These are phyloP conservation scores for Euphorbia peplus DNA, from an alignment of 345 rosid genomes.

Conservation along the genomic window DNA sequence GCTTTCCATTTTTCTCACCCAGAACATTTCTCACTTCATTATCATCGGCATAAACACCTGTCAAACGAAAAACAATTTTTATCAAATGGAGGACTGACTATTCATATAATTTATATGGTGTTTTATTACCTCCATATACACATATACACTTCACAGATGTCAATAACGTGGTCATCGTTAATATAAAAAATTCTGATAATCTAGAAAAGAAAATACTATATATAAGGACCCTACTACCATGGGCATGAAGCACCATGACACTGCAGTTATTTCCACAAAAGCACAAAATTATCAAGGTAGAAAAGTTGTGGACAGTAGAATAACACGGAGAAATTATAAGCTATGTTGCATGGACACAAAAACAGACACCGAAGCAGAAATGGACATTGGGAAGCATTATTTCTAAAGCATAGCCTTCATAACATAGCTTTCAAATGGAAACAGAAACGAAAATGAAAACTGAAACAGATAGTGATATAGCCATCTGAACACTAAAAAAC, in stretches of 20 bases:
- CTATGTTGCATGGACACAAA: no score
- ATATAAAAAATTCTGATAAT: background rate
- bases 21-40: constrained; percentile 52
- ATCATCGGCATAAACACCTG: constrained; percentile 78
- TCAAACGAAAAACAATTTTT: background rate
- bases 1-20: constrained; percentile 54
- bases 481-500: no score
- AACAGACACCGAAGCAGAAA: no score
- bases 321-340: background rate
- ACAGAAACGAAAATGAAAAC: no score
- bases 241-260: background rate
- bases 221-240: background rate
- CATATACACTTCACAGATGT: background rate
- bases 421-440: no score
- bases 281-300: background rate
- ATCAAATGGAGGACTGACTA: background rate
- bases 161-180: background rate
- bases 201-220: background rate
- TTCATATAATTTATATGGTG: background rate
- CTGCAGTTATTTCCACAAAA: background rate
- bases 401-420: no score
- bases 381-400: no score
- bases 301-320: background rate
- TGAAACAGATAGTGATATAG: no score
- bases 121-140: background rate